phyloP scores from a whole-genome alignment of 2,329 filamentous ascomycete species.

The Talaromyces sp. region DNA sequence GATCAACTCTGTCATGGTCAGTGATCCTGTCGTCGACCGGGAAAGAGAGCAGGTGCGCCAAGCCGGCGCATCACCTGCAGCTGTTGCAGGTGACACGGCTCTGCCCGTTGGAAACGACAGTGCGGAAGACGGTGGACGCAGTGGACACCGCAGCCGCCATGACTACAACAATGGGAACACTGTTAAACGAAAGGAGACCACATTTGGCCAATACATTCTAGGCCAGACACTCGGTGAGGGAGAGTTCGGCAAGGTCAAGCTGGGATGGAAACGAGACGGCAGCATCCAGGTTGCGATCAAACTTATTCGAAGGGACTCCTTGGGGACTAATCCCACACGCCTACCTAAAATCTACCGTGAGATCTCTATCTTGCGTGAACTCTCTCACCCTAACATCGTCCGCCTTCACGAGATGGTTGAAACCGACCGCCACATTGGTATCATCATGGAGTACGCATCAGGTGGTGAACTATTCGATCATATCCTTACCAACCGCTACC shows the following conservation, averaged over 20 bases:
- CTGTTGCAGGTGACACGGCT: conserved; percentile 46
- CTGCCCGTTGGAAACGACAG: conserved; percentile 54
- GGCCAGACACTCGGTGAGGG: conserved; percentile 96
- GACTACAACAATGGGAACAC: conserved; percentile 59
- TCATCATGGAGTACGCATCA: conserved; percentile 97
- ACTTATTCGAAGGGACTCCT: conserved; percentile 86
- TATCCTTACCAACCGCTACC: conserved; percentile 92
- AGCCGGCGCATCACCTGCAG: conserved; percentile 57
- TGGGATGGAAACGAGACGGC: conserved; percentile 96
- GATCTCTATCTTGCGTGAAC: conserved; percentile 83
- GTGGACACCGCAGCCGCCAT: conserved; percentile 52
- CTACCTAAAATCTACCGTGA: conserved; percentile 97
- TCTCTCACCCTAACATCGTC: conserved; percentile 96
- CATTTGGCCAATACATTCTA: conserved; percentile 93
- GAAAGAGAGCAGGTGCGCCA: conserved; percentile 72
- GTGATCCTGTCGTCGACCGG: conserved; percentile 73
- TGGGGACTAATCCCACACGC: conserved; percentile 84
- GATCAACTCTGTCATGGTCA: conserved; percentile 74
- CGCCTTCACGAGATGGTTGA: conserved; percentile 97
- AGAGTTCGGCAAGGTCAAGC: conserved; percentile 97
- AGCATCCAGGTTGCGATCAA: conserved; percentile 97
- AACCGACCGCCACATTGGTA: conserved; percentile 94
- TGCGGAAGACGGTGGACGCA: conserved; percentile 47
- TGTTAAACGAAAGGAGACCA: conserved; percentile 76
- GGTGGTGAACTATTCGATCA: conserved; percentile 98